Base-by-base conservation (phyloP, 2,329 filamentous ascomycete genomes). In the Epichloe brachyelytri region DNA sequence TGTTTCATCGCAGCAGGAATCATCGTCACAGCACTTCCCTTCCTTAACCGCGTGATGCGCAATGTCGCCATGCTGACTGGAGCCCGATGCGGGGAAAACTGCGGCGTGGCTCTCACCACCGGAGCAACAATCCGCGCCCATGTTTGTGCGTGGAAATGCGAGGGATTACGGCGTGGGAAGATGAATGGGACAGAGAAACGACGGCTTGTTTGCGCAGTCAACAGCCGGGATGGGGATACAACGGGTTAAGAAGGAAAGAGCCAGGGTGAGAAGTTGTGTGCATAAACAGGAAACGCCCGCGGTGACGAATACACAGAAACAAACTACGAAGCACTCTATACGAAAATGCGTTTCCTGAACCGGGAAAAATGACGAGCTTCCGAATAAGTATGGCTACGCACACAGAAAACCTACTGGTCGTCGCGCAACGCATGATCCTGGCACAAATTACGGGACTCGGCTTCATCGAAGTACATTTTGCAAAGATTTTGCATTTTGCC, bases 1-100 rank as follows among this genome's bases (percentile, higher is more conserved):
- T 33, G 20, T 15, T 17, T 45, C 51, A 19, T 57, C 57, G 51
- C 55, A 58, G 54, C 58, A 58, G 15, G 48, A 50, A 5, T 53
- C 51, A 33, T 53, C 52, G 15, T 57, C 48, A 48, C 57, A 58
- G 34, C 51, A 53, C 17, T 53, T 43, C 6, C 44, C 50, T n/a
- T 54, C 22, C 34, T 46, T 15, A 20, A 46, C 17, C 46, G 30
- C 48, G 41, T 22, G 39, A 33, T 50, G 40, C n/a, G 17, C 15
- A 7, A 33, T 30, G 17, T 30, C 36, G 38, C 33, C 40, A 41
- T 6, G 6, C 10, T 38, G 7, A n/a, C 22, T 20, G 26, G 47
- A 51, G 39, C 3, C 40, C n/a, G 41, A 30, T 11, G 41, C 51
- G n/a, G 48, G 49, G 6, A 37, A 43, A n/a, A 34, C 37, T 34